phyloP scores from a whole-genome alignment of 495 filamentous ascomycete species.

The Penicillium egyptiacum region DNA sequence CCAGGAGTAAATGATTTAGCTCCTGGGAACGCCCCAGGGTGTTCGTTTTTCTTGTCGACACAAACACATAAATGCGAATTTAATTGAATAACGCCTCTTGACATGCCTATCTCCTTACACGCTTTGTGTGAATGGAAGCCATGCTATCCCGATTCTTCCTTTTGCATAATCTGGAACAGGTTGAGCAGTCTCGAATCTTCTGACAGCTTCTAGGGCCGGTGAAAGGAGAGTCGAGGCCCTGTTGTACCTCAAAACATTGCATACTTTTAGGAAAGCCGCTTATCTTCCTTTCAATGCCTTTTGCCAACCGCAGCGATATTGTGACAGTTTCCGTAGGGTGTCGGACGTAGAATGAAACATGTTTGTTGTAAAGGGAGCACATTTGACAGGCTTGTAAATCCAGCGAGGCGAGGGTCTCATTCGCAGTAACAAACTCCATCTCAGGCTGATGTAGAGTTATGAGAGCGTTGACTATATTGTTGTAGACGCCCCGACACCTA shows the following conservation, averaged over 20 bases:
- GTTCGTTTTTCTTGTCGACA: too few relatives aligned
- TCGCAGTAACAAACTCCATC: background rate
- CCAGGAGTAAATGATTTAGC: too few relatives aligned
- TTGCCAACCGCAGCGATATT: constrained; percentile 13
- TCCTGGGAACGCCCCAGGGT: too few relatives aligned
- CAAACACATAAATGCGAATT: too few relatives aligned
- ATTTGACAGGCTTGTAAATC: constrained; percentile 14
- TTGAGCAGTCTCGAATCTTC: background rate
- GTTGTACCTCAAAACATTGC: constrained; percentile 22
- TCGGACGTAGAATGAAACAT: constrained; percentile 16
- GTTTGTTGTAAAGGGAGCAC: constrained; percentile 20
- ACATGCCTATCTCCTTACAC: background rate
- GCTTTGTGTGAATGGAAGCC: background rate
- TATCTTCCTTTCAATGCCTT: constrained; percentile 13
- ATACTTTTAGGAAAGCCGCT: constrained; percentile 28
- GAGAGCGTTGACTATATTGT: constrained; percentile 9
- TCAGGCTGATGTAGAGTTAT: constrained; percentile 6
- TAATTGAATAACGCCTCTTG: background rate
- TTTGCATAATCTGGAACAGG: background rate
- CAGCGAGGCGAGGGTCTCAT: background rate
- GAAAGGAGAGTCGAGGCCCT: constrained; percentile 16
- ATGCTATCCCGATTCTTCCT: constrained; percentile 1
- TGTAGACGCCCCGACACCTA: constrained; percentile 17
- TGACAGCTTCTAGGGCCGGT: background rate
- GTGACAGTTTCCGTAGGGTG: constrained; percentile 17